Conservation (phyloP, 73 alveolate genomes). For the Tetrahymena elliotti region DNA sequence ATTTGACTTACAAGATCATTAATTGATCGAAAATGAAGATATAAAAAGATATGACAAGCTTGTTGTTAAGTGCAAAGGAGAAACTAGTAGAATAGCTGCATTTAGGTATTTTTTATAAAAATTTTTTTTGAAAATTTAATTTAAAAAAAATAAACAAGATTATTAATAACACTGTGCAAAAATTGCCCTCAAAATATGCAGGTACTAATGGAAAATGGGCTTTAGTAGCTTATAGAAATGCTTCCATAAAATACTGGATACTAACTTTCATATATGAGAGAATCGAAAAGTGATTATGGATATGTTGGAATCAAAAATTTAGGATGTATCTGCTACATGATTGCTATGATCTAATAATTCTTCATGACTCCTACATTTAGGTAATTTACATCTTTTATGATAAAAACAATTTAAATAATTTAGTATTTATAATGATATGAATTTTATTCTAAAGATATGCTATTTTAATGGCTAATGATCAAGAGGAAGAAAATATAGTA, state of each 20-base stretch:
- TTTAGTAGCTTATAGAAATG: slow-evolving; percentile 37
- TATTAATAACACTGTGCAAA: slow-evolving; percentile 1
- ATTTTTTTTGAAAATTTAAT: not conserved
- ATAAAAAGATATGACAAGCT: not conserved
- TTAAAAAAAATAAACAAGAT: not conserved
- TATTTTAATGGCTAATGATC: slow-evolving; percentile 76
- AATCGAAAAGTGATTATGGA: slow-evolving; percentile 39
- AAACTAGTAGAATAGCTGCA: slow-evolving; percentile 43
- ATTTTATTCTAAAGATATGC: slow-evolving; percentile 55
- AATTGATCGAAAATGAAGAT: not conserved
- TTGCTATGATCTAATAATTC: slow-evolving; percentile 91
- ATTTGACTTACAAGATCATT: slow-evolving; percentile 7
- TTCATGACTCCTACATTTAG: slow-evolving; percentile 85
- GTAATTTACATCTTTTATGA: not conserved
- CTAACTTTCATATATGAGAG: slow-evolving; percentile 73
- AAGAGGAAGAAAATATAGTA: slow-evolving; percentile 29
- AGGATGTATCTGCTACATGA: slow-evolving; percentile 95
- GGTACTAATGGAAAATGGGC: slow-evolving; percentile 25
- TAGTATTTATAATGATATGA: too few relatives aligned
- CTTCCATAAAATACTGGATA: slow-evolving; percentile 54
- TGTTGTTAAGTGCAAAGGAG: slow-evolving; percentile 41
- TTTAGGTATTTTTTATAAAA: slow-evolving; percentile 4
- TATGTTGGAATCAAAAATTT: slow-evolving; percentile 79
- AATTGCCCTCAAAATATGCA: slow-evolving; percentile 31
- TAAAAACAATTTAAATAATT: too few relatives aligned